Evolutionary conservation across 2,329 filamentous ascomycete species (phyloP).

Genomic region (Aspergillus arachidicola): DNA sequence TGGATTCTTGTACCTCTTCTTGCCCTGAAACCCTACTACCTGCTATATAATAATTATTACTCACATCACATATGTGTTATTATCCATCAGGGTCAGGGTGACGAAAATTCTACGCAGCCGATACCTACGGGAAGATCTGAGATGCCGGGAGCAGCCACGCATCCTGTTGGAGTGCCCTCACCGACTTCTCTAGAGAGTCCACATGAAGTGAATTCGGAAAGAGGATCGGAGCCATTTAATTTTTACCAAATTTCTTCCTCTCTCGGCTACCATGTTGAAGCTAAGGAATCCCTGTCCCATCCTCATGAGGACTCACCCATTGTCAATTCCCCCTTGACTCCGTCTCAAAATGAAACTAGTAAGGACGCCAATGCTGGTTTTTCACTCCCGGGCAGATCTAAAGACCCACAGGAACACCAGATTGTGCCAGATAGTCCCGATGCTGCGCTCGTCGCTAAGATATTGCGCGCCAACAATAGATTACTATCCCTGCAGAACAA

Average conservation of each 20-base stretch:
- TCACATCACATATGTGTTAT: background rate
- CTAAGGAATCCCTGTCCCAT: background rate
- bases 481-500: slow-evolving; percentile 19
- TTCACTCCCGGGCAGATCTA: slow-evolving; percentile 4
- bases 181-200: background rate
- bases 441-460: background rate
- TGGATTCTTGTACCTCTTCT: background rate
- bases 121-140: background rate
- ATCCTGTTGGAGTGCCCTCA: background rate
- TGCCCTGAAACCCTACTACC: background rate
- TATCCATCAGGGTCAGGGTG: background rate
- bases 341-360: slow-evolving; percentile 1
- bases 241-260: background rate
- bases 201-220: background rate
- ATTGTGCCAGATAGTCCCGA: background rate
- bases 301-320: background rate
- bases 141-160: background rate
- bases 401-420: slow-evolving; percentile 7
- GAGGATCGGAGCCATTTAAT: background rate
- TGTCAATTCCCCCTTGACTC: background rate
- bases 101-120: background rate
- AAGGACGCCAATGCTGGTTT: slow-evolving; percentile 7
- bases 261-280: background rate
- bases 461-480: slow-evolving; percentile 9
- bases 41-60: background rate